These are phyloP conservation scores for Aphanocladium album DNA, from an alignment of 2,329 filamentous ascomycete species.

Conservation along the genomic window DNA sequence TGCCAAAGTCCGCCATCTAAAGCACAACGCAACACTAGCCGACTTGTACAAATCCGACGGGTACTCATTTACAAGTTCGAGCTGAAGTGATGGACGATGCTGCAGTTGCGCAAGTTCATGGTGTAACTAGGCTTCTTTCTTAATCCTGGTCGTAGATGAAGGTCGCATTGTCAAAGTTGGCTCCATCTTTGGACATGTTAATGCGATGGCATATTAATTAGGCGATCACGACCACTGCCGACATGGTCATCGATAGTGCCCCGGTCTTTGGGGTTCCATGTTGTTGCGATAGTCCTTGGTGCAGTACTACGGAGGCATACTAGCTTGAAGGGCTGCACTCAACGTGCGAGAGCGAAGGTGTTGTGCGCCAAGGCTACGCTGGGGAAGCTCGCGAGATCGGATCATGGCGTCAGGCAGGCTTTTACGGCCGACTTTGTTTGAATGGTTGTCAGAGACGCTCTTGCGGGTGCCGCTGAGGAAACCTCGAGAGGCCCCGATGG, in stretches of 20 bases:
- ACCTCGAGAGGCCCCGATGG: background rate
- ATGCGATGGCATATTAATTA: background rate
- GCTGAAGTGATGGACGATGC: too few species aligned
- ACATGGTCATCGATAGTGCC: background rate
- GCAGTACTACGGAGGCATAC: too few species aligned
- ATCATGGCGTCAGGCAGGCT: background rate
- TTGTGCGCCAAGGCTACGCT: background rate
- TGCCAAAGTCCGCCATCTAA: background rate
- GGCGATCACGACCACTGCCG: background rate
- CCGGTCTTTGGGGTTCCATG: background rate
- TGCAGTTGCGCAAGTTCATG: background rate
- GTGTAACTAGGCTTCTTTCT: background rate
- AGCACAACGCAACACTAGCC: too few species aligned
- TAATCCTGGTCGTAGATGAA: slow-evolving; percentile 20
- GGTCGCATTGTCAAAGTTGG: slow-evolving; percentile 12
- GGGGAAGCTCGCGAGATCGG: background rate
- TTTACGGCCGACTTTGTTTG: background rate
- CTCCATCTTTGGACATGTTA: background rate
- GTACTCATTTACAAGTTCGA: too few species aligned
- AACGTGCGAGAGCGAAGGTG: background rate
- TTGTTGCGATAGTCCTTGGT: background rate
- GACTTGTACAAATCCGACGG: too few species aligned
- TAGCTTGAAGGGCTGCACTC: too few species aligned
- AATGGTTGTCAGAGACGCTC: background rate
- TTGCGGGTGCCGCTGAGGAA: background rate